A percentile compares a stretch with the other conserved stretches of the same genome.
These are phyloP conservation scores for Pseudonitzschia delicatissima DNA, from an alignment of 108 stramenopile species.

Conservation along the genomic window DNA sequence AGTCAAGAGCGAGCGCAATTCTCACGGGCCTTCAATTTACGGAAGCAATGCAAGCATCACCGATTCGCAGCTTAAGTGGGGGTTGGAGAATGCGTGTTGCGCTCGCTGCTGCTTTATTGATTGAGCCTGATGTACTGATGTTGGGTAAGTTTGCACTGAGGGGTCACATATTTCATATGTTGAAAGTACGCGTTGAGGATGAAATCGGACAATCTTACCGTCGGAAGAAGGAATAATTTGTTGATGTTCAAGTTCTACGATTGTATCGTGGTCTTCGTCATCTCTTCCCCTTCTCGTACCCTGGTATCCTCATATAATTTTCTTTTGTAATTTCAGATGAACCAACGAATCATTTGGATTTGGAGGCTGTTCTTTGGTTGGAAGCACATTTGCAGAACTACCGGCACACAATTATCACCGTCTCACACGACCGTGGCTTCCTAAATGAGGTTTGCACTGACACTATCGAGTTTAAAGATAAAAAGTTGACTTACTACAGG, in stretches of 20 bases:
- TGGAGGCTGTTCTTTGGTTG: conserved; percentile 96
- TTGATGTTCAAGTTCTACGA: not conserved
- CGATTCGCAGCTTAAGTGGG: conserved; percentile 84
- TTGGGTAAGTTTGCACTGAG: conserved; percentile 11
- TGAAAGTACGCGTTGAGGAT: too few relatives aligned
- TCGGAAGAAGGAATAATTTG: too few relatives aligned
- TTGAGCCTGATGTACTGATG: conserved; percentile 36
- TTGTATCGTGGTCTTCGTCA: not conserved
- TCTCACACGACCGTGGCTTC: conserved; percentile 95
- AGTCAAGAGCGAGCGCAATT: conserved; percentile 86
- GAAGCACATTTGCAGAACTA: conserved; percentile 83
- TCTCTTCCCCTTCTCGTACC: not conserved
- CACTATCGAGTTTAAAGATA: conserved; percentile 83
- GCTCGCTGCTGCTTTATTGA: conserved; percentile 92
- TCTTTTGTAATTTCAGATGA: conserved; percentile 13
- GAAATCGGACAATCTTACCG: too few relatives aligned
- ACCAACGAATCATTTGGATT: conserved; percentile 78
- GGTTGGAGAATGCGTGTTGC: conserved; percentile 99
- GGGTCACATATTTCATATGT: too few relatives aligned
- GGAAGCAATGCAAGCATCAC: conserved; percentile 80
- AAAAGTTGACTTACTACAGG: conserved; percentile 88
- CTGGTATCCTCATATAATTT: too few relatives aligned
- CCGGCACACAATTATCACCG: conserved; percentile 89
- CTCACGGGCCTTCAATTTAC: conserved; percentile 92
- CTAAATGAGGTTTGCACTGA: conserved; percentile 93